Base-by-base conservation (phyloP, 2,329 filamentous ascomycete species). In the Harringtonia aguacate region DNA sequence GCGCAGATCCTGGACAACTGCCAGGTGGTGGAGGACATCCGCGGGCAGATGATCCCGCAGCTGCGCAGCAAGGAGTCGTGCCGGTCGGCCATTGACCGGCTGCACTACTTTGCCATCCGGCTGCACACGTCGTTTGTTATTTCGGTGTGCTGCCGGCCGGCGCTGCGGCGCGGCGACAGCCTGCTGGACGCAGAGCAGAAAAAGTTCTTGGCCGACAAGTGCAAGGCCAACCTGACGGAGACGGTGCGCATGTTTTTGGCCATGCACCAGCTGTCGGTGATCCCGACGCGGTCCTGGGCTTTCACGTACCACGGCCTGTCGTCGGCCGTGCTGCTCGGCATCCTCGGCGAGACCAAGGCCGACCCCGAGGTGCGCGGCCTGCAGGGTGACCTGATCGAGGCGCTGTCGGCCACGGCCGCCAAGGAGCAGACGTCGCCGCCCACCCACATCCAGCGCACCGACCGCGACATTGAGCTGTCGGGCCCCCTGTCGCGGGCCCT, bases 261-360 rank as follows among this genome's bases (percentile, higher is more conserved):
- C 15, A 82, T 82, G 78, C 77, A 82, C 56, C 77, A 80, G 49
- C 62, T 82, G 27, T 81, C 77, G 2, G 73, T 79, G 9, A 81
- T 81, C 38, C 78, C 78, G 1, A 82, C 78, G 0, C 66, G 78
- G 22, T 81, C 75, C 45, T 82, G 78, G 78, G 77, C 78, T 0
- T 81, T 81, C 48, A 82, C 78, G 1, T 81, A 81, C 46, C 77
- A 82, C 52, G 77, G 78, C 2, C 67, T 82, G 8, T 81, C 77
- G 9, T 82, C 78, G 0, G 78, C 78, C 1, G 67, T 82, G 4
- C 63, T 82, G 4, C 70, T 82, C 9, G 77, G 77, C 15, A 79
- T 82, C 41, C 56, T 81, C 2, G 74, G 73, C 39, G 77, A 81
- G 51, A 79, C 77, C 2, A 79, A 80, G 56, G 65, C 72, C 3